Evolutionary conservation across 805 yeast species (phyloP), one percentile per base, ranked within the genome.

Genomic region (Saitoella complicata): DNA sequence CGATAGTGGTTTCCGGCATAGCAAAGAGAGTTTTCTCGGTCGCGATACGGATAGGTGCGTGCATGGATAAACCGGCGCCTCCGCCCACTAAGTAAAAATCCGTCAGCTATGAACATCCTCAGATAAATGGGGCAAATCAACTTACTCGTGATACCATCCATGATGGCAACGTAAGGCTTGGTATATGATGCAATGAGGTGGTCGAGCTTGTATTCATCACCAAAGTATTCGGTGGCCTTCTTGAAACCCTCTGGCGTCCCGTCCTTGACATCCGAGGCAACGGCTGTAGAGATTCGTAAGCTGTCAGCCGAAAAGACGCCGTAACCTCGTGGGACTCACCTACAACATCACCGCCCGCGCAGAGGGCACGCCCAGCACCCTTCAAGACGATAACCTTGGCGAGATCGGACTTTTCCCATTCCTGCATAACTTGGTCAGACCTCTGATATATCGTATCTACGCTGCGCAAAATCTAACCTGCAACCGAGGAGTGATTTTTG

Each of bases 1-100:
- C 98, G 60, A 91, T 91, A 56, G 83, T 86, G 70, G 93, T 81
- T 64, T 91, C 97, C 6, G 98, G 97, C 98, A 91, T 91, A 49
- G 97, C 95, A 65, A 86, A 73, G 59, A 78, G 72, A 7, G 97
- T 87, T 55, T 74, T 72, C 55, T 88, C 96, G 38, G 95, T 82
- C n/a, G 93, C 94, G 36, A 91, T 67, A 57, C 97, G 75, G 69
- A 88, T 88, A 3, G 95, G 88, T 8, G 84, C 79, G 63, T 91
- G 97, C 38, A 84, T 80, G 0, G 88, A 71, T 39, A 91, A 66
- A 4, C 98, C 97, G 39, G 86, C 94, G 54, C 97, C 97, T 43
- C 97, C 97, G 45, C 97, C 98, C 94, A 91, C 85, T 43, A 40
- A 5, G 10, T 10, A 39, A 3, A 39, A 31, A 38, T 10, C 4